These are phyloP conservation scores for Oidiodendron maius DNA, from an alignment of 495 filamentous ascomycete species.

Conservation along the genomic window DNA sequence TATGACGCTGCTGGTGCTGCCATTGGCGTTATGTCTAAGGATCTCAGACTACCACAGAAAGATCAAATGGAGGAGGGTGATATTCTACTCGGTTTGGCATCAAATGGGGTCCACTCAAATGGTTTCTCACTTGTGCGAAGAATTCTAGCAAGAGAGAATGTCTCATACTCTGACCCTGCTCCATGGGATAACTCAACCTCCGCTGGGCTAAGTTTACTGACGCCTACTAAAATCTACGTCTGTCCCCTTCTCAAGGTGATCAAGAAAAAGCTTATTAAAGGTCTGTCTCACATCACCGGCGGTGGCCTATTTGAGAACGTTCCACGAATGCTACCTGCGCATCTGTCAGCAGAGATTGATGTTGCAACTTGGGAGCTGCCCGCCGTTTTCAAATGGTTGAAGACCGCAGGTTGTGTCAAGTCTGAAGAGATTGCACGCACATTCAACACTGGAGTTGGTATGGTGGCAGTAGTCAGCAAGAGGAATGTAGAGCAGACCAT, in stretches of 20 bases:
- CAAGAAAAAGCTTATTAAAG: constrained; percentile 59
- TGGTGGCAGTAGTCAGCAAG: constrained; percentile 73
- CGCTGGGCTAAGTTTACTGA: constrained; percentile 69
- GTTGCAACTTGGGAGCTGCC: constrained; percentile 65
- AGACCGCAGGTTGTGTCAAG: constrained; percentile 65
- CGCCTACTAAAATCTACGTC: constrained; percentile 79
- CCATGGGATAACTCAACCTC: constrained; percentile 60
- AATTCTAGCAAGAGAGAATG: constrained; percentile 66
- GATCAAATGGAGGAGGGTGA: constrained; percentile 74
- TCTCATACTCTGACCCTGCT: constrained; percentile 60
- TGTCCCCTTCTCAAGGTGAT: constrained; percentile 61
- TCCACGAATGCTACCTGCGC: constrained; percentile 78
- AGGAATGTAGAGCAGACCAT: constrained; percentile 48
- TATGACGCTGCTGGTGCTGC: constrained; percentile 90
- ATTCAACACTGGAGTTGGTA: constrained; percentile 93
- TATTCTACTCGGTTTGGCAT: constrained; percentile 74
- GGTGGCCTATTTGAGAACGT: constrained; percentile 79
- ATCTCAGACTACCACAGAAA: constrained; percentile 66
- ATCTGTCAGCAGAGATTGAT: constrained; percentile 56
- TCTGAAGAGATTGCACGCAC: constrained; percentile 75
- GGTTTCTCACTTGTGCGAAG: constrained; percentile 91
- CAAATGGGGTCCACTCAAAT: constrained; percentile 86
- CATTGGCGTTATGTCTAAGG: constrained; percentile 70
- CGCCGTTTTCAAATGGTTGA: constrained; percentile 78
- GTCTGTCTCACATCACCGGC: constrained; percentile 93